Evolutionary conservation across 2,329 filamentous ascomycete genomes (phyloP), one percentile per base, ranked within the genome.

Genomic region (Colletotrichum sp.): DNA sequence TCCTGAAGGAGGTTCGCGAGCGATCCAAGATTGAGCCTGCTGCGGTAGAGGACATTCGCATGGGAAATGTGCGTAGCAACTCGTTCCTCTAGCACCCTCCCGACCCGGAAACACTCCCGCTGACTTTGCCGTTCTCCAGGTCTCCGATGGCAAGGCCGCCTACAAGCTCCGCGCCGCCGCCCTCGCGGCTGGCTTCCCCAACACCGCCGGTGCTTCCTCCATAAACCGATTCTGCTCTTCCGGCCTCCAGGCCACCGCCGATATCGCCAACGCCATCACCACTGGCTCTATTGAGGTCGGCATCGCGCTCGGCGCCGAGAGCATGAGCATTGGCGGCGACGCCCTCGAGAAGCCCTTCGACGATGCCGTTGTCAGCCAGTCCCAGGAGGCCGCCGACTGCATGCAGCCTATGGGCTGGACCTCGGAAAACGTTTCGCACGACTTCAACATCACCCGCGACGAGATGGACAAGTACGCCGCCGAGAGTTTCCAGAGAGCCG

Each of bases 351-450:
- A 90, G 76, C 92, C 94, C 6, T 97, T 98, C 84, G 92, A 95
- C 83, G 91, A 93, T 76, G 92, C 93, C 76, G 91, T 98, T 74
- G 86, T 94, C 61, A 82, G 86, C 78, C 86, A 89, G 80, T 93
- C 90, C 85, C 93, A 95, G 82, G 95, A 98, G 81, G 90, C 95
- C 1, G 84, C 84, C 61, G 96, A 98, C 86, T 97, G 95, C 88
- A 91, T 96, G 91, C 91, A 95, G 89, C 94, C 96, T 77, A 99
- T 99, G 97, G 97, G 97, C 27, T 97, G 98, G 91, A 99, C 97
- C 4, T 96, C 93, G 73, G 97, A 99, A 88, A 98, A 98, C 82
- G 95, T 99, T 33, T 95, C 93, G 79, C 91, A 91, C 63, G 97
- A 98, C 86, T 98, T 98, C 84, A 91, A 93, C 81, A 93, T 99